Percentiles rank a stretch among this genome's conserved stretches.
Conservation (phyloP, 345 rosid genomes). For the Salix koriyanagi region DNA sequence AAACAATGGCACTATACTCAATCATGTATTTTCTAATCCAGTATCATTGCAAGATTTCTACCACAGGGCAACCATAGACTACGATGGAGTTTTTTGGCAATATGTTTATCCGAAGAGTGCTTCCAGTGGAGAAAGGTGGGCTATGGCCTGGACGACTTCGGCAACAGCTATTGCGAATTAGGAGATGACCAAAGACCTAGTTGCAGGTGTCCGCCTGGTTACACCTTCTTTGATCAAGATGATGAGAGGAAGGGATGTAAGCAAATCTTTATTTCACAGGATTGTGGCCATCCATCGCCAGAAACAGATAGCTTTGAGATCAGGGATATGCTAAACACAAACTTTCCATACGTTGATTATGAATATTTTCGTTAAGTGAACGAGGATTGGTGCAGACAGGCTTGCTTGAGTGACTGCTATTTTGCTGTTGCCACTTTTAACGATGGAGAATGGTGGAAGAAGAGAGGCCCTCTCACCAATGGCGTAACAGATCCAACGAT, state of each 20-base stretch:
- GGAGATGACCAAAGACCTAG: slow-evolving; percentile 21
- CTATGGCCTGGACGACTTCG: slow-evolving; percentile 28
- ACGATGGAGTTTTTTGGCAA: slow-evolving; percentile 51
- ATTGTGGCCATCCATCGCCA: slow-evolving; percentile 19
- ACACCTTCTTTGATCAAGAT: too few species aligned
- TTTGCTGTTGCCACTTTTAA: slow-evolving; percentile 42
- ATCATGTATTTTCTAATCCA: not conserved
- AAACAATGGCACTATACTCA: slow-evolving; percentile 20
- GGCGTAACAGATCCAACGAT: too few species aligned
- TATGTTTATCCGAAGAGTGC: slow-evolving; percentile 43
- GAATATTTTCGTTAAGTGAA: rapidly evolving
- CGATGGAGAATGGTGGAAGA: slow-evolving; percentile 37
- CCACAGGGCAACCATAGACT: slow-evolving; percentile 44
- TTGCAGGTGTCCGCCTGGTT: too few species aligned
- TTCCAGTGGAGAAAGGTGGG: slow-evolving; percentile 19
- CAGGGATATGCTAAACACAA: too few species aligned
- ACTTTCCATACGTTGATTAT: too few species aligned
- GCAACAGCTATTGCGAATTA: slow-evolving; percentile 36
- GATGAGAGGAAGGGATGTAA: too few species aligned
- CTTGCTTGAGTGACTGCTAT: slow-evolving; percentile 40
- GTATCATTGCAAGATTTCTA: slow-evolving; percentile 25
- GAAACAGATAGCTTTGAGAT: not conserved
- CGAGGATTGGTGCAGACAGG: too few species aligned
- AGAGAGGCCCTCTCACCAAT: slow-evolving; percentile 12
- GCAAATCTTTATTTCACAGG: too few species aligned